Base-by-base conservation (phyloP, 2,329 filamentous ascomycete genomes). In the Fusarium sp. region DNA sequence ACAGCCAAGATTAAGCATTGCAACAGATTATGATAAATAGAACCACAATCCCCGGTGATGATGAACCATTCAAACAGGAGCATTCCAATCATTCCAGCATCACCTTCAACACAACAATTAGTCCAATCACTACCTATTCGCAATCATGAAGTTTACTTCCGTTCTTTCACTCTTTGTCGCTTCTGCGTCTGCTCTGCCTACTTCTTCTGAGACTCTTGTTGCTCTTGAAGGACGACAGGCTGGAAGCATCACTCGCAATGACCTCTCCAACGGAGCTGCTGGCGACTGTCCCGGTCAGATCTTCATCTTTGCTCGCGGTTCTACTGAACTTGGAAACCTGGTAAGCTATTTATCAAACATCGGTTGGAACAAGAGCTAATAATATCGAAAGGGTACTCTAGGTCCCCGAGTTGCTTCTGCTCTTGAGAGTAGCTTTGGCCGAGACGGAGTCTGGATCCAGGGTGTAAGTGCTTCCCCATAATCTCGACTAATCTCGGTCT, bases 281-380 rank as follows among this genome's bases (percentile, higher is more conserved):
- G 69, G 72, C 10, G 68, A 72, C 25, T 82, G 81, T 59, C 80
- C 80, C 2, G 65, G 56, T 11, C 77, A 76, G 8, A 81, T 82
- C 58, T 77, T 81, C 65, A 79, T 82, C 70, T 82, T 75, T 61
- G 81, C 80, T 49, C 78, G 81, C 5, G 81, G 75, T 13, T 80
- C 80, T 1, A 79, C 76, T 10, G 81, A 82, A 66, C 41, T 62
- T 13, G 81, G 81, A 38, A 82, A 82, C 69, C 72, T 82, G 75
- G 81, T 79, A 62, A 64, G 57, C 56, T 11, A 8, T 6, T 2
- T 3, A 2, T 6, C 2, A 1, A 10, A 5, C 0, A 18, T 6
- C 0, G 10, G 4, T 16, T n/a, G 1, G 0, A 1, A 12, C 10
- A 2, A 10, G 5, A 20, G 3, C 2, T 1, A 20, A 15, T 18